Percentiles rank a stretch among this genome's conserved stretches.
These are phyloP conservation scores for Coniochaeta hoffmannii DNA, from an alignment of 2,329 filamentous ascomycete species.

Conservation along the genomic window DNA sequence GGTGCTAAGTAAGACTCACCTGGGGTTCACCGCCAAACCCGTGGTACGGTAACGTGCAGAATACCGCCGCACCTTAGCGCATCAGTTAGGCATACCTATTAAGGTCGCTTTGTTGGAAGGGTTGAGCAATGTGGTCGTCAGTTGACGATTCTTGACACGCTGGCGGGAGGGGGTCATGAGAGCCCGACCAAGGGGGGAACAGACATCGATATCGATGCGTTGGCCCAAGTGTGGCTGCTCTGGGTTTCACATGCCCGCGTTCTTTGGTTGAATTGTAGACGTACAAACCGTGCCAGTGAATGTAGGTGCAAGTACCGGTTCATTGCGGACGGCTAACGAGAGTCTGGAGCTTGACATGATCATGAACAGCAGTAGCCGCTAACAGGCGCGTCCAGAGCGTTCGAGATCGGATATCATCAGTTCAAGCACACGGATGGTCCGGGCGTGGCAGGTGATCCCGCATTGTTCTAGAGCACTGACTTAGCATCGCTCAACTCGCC, in stretches of 20 bases:
- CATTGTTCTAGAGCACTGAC: neutral
- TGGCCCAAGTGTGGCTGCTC: neutral
- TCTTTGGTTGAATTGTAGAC: too few species aligned
- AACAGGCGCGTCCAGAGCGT: neutral
- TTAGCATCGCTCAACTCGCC: neutral
- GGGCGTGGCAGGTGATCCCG: neutral
- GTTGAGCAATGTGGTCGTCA: neutral
- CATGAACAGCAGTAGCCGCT: neutral
- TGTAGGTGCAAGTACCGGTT: too few species aligned
- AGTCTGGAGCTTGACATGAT: neutral
- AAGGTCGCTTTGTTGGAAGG: neutral
- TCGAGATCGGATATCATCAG: neutral
- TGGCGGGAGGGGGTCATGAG: neutral
- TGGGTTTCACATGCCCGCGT: neutral
- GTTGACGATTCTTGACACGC: neutral
- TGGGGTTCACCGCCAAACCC: neutral
- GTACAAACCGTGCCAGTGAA: too few species aligned
- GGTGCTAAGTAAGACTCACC: neutral
- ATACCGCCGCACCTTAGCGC: neutral
- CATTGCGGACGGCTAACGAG: too few species aligned
- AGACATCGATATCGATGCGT: neutral
- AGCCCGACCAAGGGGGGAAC: neutral
- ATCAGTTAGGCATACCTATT: neutral
- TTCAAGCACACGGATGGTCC: neutral
- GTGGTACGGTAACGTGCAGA: neutral